These are phyloP conservation scores for Solanum lycopersicoides DNA, from an alignment of 257 asterid species.

Conservation along the genomic window DNA sequence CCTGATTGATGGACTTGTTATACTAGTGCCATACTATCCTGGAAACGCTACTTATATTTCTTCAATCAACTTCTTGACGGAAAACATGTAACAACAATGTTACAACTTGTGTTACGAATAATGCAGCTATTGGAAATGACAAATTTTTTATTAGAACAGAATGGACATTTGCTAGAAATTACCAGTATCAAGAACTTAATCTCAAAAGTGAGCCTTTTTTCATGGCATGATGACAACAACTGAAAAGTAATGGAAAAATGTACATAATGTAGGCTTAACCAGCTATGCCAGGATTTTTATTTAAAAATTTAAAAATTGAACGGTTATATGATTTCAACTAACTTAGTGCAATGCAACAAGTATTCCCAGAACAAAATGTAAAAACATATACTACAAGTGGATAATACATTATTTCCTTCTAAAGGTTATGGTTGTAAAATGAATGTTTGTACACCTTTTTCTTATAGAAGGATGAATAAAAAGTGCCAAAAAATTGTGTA, in stretches of 20 bases:
- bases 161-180: background rate
- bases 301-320: too few relatives aligned
- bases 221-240: background rate
- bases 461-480: background rate
- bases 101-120: background rate
- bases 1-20: slow-evolving; percentile 46
- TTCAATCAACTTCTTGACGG: background rate
- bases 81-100: too few relatives aligned
- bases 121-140: too few relatives aligned
- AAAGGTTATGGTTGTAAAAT: background rate
- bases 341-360: too few relatives aligned
- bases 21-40: slow-evolving; percentile 42
- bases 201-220: background rate
- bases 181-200: background rate
- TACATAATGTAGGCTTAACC: background rate
- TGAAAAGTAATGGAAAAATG: background rate
- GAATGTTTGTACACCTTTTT: too few relatives aligned
- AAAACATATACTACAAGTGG: too few relatives aligned
- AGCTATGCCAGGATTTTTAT: too few relatives aligned
- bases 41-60: slow-evolving; percentile 56
- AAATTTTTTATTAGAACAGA: too few relatives aligned
- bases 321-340: background rate
- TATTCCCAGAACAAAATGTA: background rate
- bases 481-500: too few relatives aligned
- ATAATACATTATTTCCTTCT: too few relatives aligned